phyloP scores from a whole-genome alignment of 1,284 basidiomycete genomes.

The Ceratobasidium sp. region DNA sequence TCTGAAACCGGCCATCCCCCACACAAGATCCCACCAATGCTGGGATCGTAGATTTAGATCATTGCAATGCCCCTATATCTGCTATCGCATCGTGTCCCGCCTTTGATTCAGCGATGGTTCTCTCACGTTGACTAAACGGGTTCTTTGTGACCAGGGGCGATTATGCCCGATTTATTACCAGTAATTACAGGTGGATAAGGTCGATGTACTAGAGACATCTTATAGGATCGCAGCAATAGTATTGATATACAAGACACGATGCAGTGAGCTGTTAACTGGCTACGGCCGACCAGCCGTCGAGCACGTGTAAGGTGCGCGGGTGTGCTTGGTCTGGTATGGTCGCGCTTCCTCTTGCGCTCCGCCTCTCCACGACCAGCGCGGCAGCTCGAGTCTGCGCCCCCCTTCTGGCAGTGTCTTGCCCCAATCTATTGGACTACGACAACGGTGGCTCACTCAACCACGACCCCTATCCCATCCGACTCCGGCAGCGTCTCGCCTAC shows the following conservation, averaged over 20 bases:
- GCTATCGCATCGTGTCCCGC: constrained; percentile 8
- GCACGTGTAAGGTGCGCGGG: constrained; percentile 46
- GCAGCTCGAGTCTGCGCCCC: not conserved
- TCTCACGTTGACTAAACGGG: not conserved
- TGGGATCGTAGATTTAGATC: constrained; percentile 2
- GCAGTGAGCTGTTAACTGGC: not conserved
- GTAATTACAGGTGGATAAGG: constrained; percentile 1
- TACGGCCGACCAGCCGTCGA: constrained; percentile 12
- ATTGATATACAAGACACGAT: not conserved
- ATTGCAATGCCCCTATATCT: not conserved
- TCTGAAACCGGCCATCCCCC: constrained; percentile 18
- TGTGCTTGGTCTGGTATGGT: constrained; percentile 30
- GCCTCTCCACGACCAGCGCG: constrained; percentile 27
- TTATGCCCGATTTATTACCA: constrained; percentile 17
- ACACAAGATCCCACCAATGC: not conserved
- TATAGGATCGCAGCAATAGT: not conserved
- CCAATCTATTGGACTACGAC: not conserved
- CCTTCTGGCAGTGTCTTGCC: not conserved
- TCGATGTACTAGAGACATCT: not conserved
- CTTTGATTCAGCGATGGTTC: constrained; percentile 11
- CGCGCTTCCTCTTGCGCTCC: constrained; percentile 17
- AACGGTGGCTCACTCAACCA: constrained; percentile 45
- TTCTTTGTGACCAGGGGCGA: not conserved
- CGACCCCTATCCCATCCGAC: constrained; percentile 37
- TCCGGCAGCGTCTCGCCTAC: constrained; percentile 44